Evolutionary conservation across 768 basidiomycete genomes (phyloP), one percentile per base, ranked within the genome.

Genomic region (Dentipellis sp.): DNA sequence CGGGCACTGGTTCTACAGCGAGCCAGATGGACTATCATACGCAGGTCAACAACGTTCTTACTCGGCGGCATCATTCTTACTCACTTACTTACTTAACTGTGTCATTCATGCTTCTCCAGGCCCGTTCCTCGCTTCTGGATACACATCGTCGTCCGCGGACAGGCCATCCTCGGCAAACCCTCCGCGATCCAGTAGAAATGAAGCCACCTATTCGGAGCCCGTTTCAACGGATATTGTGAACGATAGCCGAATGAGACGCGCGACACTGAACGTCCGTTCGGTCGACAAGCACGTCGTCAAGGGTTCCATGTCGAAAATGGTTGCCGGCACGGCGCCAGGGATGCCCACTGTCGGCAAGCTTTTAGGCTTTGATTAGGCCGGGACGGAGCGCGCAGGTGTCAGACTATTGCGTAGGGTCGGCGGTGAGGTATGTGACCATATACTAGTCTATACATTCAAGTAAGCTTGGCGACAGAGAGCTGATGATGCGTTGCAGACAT

Each of bases 1-100:
- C 42, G 76, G 76, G 23, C 83, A 86, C 56, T 87, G 86, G 86
- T 84, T 86, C 62, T 73, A 80, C 55, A 73, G 76, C 9, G 82
- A 52, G n/a, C 12, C 34, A 9, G 34, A 52, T n/a, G 51, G 51
- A 9, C 29, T 52, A 8, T 52, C 51, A 35, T 38, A 52, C 17
- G 51, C 51, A 38, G 51, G 51, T 52, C 29, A 29, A 29, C 29
- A 29, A 29, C 6, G 29, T 29, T 29, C 29, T 6, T 29, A 29
- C 29, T 29, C 29, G 29, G 29, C 29, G 6, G 3, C 29, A 29
- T 29, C 29, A 6, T 29, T 29, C 29, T 29, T 29, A 29, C 29
- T 29, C 6, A 29, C 29, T 29, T 29, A 29, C 29, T 29, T 29
- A 29, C 29, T 29, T 29, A 29, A 29, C 6, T 29, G 3, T 29